These are phyloP conservation scores for Fusarium sp. DNA, from an alignment of 2,329 filamentous ascomycete genomes.

Conservation along the genomic window DNA sequence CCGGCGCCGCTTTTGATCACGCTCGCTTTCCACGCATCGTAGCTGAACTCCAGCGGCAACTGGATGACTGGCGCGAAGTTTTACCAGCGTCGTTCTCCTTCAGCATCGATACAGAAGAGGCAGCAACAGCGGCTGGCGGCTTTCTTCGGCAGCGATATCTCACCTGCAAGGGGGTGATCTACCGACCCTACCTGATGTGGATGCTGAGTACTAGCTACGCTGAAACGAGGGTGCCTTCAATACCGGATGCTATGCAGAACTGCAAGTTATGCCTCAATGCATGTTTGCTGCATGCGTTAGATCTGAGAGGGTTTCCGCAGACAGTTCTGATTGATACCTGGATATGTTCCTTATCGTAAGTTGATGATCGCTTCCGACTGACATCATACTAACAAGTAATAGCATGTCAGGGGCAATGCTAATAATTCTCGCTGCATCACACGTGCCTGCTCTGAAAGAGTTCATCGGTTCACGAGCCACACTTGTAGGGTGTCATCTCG, in stretches of 20 bases:
- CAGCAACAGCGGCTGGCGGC: slow-evolving; percentile 54
- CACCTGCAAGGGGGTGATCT: slow-evolving; percentile 62
- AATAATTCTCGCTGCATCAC: slow-evolving; percentile 56
- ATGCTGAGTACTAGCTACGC: slow-evolving; percentile 52
- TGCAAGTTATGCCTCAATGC: slow-evolving; percentile 59
- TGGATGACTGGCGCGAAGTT: slow-evolving; percentile 60
- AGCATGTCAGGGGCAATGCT: slow-evolving; percentile 62
- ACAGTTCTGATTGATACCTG: slow-evolving; percentile 63
- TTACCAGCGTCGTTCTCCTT: slow-evolving; percentile 56
- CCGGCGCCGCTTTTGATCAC: slow-evolving; percentile 55
- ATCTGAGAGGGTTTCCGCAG: slow-evolving; percentile 58
- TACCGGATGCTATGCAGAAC: slow-evolving; percentile 50
- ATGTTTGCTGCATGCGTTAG: slow-evolving; percentile 59
- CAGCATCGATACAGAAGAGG: slow-evolving; percentile 43
- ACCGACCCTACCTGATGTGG: slow-evolving; percentile 62
- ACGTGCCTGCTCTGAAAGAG: slow-evolving; percentile 49
- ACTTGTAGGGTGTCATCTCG: slow-evolving; percentile 53
- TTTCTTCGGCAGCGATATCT: slow-evolving; percentile 62
- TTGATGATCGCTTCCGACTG: not conserved
- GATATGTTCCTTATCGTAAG: slow-evolving; percentile 64
- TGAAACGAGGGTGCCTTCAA: slow-evolving; percentile 39
- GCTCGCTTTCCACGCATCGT: slow-evolving; percentile 58
- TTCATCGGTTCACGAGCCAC: slow-evolving; percentile 52
- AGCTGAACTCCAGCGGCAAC: slow-evolving; percentile 58
- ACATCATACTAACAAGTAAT: not conserved